Conservation (phyloP, 306 rosid species). For the Cucumis cinereus region DNA sequence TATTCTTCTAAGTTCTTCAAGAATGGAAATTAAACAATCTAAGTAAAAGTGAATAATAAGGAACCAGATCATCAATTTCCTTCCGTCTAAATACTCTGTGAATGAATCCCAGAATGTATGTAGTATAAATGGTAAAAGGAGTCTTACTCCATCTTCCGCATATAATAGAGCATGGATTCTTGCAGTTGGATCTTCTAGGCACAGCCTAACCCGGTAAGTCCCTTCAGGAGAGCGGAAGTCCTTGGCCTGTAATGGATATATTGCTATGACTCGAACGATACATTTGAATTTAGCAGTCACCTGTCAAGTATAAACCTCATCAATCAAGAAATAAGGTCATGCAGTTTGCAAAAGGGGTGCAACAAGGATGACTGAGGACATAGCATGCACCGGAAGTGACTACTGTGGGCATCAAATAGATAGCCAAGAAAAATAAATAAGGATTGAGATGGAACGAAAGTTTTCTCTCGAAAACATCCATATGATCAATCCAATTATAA, state of each 20-base stretch:
- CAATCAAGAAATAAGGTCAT: not conserved
- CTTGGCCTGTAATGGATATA: slow-evolving; percentile 29
- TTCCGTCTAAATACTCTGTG: not conserved
- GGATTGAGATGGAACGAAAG: not conserved
- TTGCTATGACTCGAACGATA: slow-evolving; percentile 44
- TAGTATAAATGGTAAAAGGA: not conserved
- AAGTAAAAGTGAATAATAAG: not conserved
- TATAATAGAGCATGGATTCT: slow-evolving; percentile 50
- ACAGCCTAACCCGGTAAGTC: slow-evolving; percentile 31
- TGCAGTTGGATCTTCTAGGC: slow-evolving; percentile 68
- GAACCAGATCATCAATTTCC: not conserved
- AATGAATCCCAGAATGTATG: not conserved
- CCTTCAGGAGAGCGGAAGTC: slow-evolving; percentile 20
- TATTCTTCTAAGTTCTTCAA: not conserved
- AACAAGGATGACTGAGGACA: too few relatives aligned
- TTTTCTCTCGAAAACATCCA: not conserved
- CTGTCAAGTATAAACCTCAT: slow-evolving; percentile 19
- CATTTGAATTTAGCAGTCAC: slow-evolving; percentile 49
- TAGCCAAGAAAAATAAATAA: not conserved
- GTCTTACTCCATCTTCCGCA: slow-evolving; percentile 56
- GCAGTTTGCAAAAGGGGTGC: not conserved
- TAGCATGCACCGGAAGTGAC: not conserved
- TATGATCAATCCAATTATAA: not conserved
- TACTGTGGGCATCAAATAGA: not conserved
- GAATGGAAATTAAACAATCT: not conserved